Base-by-base conservation (phyloP, 169 alveolate genomes). In the Plasmodium berghei region DNA sequence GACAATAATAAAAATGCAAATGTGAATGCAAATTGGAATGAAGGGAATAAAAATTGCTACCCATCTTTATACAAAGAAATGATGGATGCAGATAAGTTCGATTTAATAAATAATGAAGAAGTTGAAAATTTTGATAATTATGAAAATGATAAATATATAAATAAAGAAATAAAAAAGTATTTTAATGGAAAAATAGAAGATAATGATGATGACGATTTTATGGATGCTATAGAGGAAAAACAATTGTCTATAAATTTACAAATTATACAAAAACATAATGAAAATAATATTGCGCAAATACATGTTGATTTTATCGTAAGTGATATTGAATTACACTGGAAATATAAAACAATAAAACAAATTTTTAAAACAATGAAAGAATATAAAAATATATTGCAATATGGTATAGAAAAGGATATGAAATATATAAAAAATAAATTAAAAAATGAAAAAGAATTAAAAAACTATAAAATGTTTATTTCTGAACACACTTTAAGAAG, bases 321-420 rank as follows among this genome's bases (percentile, higher is more conserved):
- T 40, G 91, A 86, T 49, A 86, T 86, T 6, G 91, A 86, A 34
- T 42, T 86, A 40, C 91, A 86, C 34, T 86, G 91, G 91, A 86
- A 86, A 48, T 86, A 86, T 63, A 86, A 86, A 22, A 86, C 87
- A 14, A 86, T 86, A 46, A 86, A 71, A 34, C 91, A 86, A 16
- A 86, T 86, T 58, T 86, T 86, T 72, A 46, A 26, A 86, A 86
- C 91, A 18, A 86, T 86, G 91, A 86, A 86, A 45, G 91, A 86
- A 12, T 86, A 86, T 64, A 86, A 86, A 64, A 58, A 56, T 12
- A 86, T 58, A 64, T 24, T 86, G 45, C 91, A 86, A 45, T 86
- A 69, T 40, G 91, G 91, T 16, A 58, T 86, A 26, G 91, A 86
- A 54, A 86, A 86, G 49, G 91, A 86, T 54, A 71, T 86, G 91